Base-by-base conservation (phyloP, 2,329 filamentous ascomycete species). In the Diplodia sapinea region DNA sequence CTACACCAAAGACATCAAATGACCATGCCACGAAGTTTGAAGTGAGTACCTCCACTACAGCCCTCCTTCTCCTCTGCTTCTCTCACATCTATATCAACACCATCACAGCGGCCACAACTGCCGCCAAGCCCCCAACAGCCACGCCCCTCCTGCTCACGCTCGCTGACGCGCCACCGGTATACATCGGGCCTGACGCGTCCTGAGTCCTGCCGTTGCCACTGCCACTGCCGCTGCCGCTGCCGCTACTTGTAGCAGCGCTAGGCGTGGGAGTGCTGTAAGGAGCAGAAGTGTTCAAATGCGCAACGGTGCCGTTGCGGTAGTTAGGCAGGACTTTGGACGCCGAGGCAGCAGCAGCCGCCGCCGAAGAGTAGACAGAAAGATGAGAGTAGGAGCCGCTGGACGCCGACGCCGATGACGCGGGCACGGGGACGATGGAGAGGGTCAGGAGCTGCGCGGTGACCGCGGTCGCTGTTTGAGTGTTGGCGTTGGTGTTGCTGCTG, bases 221-320 rank as follows among this genome's bases (percentile, higher is more conserved):
- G 7, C 23, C 29, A 15, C 7, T n/a, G 13, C 7, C 13, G 40
- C 5, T 43, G 40, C 40, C 17, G 40, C 40, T 6, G 40, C 26
- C 26, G 26, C 26, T 4, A 26, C 26, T 26, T 26, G 3, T 15
- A 17, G 40, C 8, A 17, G 17, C n/a, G 43, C 43, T 47, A 7
- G 43, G n/a, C n/a, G 43, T 47, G 7, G 43, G 43, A 9, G 43
- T 20, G 43, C 43, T 20, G 43, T 47, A 47, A 11, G 43, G 43
- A 20, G 43, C n/a, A 26, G 56, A 38, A 15, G 56, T 59, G 56
- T 38, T 43, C 17, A 59, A 4, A 15, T 43, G 36, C 56, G 23
- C 36, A 26, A 29, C 50, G 15, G 56, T 59, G 38, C 56, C 56
- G 38, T 59, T 59, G 17, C 7, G 11, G 56, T 59, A n/a, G 23